Base-by-base conservation (phyloP, 495 filamentous ascomycete species). In the Trichoderma gamsii region DNA sequence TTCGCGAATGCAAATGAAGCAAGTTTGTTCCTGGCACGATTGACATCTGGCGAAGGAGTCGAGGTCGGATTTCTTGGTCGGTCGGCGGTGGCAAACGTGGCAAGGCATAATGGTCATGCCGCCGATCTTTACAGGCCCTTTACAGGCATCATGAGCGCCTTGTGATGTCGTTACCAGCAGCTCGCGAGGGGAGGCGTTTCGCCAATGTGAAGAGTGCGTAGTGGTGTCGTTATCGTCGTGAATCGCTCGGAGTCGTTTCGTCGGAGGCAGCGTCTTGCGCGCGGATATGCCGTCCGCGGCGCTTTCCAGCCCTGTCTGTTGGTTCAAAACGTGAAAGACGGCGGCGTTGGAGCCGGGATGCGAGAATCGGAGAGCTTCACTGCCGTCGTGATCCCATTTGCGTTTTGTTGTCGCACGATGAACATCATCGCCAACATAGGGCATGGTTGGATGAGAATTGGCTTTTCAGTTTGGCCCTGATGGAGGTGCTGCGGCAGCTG, bases 81-180 rank as follows among this genome's bases (percentile, higher is more conserved):
- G 81, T 51, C 79, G 78, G 38, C 80, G 78, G 69, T 72, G 78
- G 73, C 81, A 83, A 68, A 83, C 80, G 73, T 83, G 80, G 69
- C 81, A 83, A 16, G 79, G 77, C 66, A 67, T 77, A 64, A 81
- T 77, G 1, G 75, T 68, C 0, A 72, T 16, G 56, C 56, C 25
- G 56, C 9, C 27, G 3, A 61, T 56, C n/a, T 56, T 56, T 1
- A 56, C n/a, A 12, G 51, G 51, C 1, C n/a, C 23, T 61, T 32
- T 61, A 23, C 56, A 23, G 56, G 2, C 23, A 9, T 6, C 35
- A 38, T 38, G 35, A 38, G 2, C 35, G 5, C 3, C 35, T 38
- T 3, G 35, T 38, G 35, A 38, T 38, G 35, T 25, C 4, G 8
- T 1, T 32, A 23, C 25, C 6, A 18, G 12, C 5, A 25, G 56